Percentiles rank a stretch among this genome's conserved stretches.
Conservation (phyloP, 2,329 filamentous ascomycete genomes). For the Aspergillus chevalieri region DNA sequence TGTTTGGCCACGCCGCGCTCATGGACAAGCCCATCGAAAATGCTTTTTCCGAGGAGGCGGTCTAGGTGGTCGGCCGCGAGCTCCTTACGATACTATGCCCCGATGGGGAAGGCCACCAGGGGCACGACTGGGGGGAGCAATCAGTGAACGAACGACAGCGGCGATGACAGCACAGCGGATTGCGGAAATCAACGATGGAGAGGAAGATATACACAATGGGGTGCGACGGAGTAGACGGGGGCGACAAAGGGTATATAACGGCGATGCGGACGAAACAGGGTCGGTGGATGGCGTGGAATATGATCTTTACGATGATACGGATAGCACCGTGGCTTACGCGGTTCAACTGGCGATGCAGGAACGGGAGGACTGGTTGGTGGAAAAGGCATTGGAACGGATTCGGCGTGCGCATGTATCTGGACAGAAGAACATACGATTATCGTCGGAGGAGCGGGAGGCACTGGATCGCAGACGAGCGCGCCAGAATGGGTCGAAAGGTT, state of each 20-base stretch:
- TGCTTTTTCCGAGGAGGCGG: slow-evolving; percentile 99
- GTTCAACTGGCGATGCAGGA: slow-evolving; percentile 54
- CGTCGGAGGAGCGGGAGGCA: slow-evolving; percentile 71
- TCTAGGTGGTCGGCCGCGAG: slow-evolving; percentile 99
- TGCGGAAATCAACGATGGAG: slow-evolving; percentile 35
- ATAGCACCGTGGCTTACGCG: slow-evolving; percentile 39
- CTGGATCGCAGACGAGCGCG: slow-evolving; percentile 64
- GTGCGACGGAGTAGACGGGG: slow-evolving; percentile 25
- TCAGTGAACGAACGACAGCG: slow-evolving; percentile 43
- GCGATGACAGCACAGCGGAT: slow-evolving; percentile 44
- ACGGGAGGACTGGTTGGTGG: slow-evolving; percentile 68
- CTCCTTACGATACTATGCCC: slow-evolving; percentile 77
- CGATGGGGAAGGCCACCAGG: slow-evolving; percentile 99
- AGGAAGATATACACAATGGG: slow-evolving; percentile 32
- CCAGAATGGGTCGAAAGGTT: slow-evolving; percentile 29
- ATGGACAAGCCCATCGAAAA: slow-evolving; percentile 99
- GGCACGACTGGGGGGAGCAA: slow-evolving; percentile 63
- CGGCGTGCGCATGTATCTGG: slow-evolving; percentile 69
- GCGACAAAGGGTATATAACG: slow-evolving; percentile 34
- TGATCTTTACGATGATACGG: slow-evolving; percentile 48
- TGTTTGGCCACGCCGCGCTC: slow-evolving; percentile 88
- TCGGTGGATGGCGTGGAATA: slow-evolving; percentile 44
- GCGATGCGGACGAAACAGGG: slow-evolving; percentile 44
- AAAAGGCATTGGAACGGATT: slow-evolving; percentile 74
- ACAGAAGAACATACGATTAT: slow-evolving; percentile 72